Conservation (phyloP, 208 protist species). For the Porcisia hertigi region DNA sequence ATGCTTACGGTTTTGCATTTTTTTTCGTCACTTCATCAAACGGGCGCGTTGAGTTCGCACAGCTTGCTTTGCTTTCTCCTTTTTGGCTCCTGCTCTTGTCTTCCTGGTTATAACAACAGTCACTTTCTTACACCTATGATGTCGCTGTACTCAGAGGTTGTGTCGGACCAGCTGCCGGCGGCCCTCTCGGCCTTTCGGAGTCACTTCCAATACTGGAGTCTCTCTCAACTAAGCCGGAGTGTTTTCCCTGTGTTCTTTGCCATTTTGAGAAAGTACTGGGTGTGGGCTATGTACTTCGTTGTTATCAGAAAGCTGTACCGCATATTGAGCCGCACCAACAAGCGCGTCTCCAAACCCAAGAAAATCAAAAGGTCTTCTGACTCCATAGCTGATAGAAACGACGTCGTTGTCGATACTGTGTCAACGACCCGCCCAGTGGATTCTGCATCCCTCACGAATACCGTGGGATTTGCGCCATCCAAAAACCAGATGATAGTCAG, state of each 20-base stretch:
- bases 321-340: constrained; percentile 25
- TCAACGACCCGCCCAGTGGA: constrained; percentile 1
- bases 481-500: constrained; percentile 44
- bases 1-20: not conserved
- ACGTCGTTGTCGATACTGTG: constrained; percentile 12
- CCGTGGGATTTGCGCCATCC: constrained; percentile 7
- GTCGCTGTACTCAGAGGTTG: constrained; percentile 37
- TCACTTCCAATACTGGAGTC: constrained; percentile 15
- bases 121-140: not conserved
- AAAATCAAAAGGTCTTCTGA: constrained; percentile 20
- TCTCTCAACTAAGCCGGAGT: constrained; percentile 14
- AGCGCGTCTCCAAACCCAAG: constrained; percentile 9
- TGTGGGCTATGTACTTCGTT: constrained; percentile 40
- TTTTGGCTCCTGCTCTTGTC: not conserved
- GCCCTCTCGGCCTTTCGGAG: constrained; percentile 20
- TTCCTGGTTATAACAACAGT: not conserved
- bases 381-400: constrained; percentile 23
- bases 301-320: constrained; percentile 41
- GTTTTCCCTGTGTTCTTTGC: constrained; percentile 22
- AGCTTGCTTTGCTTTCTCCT: not conserved
- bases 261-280: constrained; percentile 40
- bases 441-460: constrained; percentile 14
- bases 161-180: constrained; percentile 38
- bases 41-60: not conserved
- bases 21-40: not conserved